A percentile compares a stretch with the other conserved stretches of the same genome.
Conservation (phyloP, 306 rosid species). For the Dalbergia cochinchinensis region DNA sequence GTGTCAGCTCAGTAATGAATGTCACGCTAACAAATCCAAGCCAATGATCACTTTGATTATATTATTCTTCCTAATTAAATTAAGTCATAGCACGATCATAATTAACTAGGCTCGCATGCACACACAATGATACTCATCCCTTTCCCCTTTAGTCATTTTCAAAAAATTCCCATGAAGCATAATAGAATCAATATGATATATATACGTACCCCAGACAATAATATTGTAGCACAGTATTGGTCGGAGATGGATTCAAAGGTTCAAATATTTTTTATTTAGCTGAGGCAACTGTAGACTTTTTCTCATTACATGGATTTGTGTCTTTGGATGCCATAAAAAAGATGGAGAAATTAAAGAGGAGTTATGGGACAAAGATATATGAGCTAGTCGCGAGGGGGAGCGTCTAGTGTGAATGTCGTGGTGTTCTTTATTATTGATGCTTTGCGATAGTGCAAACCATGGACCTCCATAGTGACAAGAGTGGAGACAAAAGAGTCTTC, state of each 20-base stretch:
- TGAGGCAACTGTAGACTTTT: constrained; percentile 40
- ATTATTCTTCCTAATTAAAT: constrained; percentile 38
- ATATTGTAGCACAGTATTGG: constrained; percentile 1
- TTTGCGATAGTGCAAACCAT: constrained; percentile 64
- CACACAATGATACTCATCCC: constrained; percentile 23
- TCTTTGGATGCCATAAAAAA: constrained; percentile 71
- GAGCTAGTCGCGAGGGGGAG: constrained; percentile 73
- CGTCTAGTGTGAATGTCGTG: constrained; percentile 55
- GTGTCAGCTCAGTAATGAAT: constrained; percentile 40
- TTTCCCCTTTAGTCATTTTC: constrained; percentile 30
- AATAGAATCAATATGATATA: constrained; percentile 1
- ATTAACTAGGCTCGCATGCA: constrained; percentile 42
- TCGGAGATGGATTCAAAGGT: neutral
- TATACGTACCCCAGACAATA: constrained; percentile 18
- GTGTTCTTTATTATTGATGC: constrained; percentile 55
- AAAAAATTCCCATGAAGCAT: neutral
- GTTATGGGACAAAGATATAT: constrained; percentile 46
- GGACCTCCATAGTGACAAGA: constrained; percentile 66
- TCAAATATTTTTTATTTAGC: neutral
- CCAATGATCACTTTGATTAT: constrained; percentile 38
- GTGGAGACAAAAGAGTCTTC: constrained; percentile 82
- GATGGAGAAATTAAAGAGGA: constrained; percentile 50
- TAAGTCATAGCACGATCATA: constrained; percentile 30
- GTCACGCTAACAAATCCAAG: constrained; percentile 37
- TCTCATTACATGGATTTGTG: constrained; percentile 37